Evolutionary conservation across 176 grass and related monocot genomes (phyloP).

Genomic region (Themeda triandra): DNA sequence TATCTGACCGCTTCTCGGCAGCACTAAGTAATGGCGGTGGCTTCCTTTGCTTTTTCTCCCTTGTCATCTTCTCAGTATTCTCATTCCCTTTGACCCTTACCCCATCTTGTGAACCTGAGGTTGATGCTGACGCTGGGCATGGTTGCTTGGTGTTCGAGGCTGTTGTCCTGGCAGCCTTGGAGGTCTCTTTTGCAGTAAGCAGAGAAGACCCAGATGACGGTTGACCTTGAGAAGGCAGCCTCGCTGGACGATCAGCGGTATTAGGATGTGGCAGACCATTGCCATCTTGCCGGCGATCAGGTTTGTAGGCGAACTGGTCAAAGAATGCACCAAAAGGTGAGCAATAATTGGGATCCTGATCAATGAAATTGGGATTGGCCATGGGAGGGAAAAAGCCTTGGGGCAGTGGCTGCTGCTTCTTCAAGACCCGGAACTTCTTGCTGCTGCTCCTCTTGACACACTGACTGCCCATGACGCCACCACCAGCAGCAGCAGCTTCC

Average conservation of each 20-base stretch:
- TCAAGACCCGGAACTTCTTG: neutral
- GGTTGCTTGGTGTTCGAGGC: neutral
- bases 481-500: neutral
- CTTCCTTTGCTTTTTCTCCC: neutral
- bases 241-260: neutral
- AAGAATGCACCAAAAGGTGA: slow-evolving; percentile 24
- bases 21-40: neutral
- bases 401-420: neutral
- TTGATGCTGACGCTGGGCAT: slow-evolving; percentile 2
- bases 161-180: slow-evolving; percentile 1
- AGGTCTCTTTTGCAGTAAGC: neutral
- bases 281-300: neutral
- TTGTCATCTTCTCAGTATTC: neutral
- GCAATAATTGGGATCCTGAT: neutral
- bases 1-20: slow-evolving; percentile 22
- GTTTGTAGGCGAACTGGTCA: slow-evolving; percentile 25
- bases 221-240: neutral
- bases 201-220: neutral
- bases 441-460: neutral
- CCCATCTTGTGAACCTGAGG: neutral
- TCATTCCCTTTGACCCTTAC: neutral
- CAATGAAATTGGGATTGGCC: neutral
- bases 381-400: neutral
- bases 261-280: neutral
- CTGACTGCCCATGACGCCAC: neutral